phyloP scores from a whole-genome alignment of 169 alveolate genomes.

The Plasmodium relictum region DNA sequence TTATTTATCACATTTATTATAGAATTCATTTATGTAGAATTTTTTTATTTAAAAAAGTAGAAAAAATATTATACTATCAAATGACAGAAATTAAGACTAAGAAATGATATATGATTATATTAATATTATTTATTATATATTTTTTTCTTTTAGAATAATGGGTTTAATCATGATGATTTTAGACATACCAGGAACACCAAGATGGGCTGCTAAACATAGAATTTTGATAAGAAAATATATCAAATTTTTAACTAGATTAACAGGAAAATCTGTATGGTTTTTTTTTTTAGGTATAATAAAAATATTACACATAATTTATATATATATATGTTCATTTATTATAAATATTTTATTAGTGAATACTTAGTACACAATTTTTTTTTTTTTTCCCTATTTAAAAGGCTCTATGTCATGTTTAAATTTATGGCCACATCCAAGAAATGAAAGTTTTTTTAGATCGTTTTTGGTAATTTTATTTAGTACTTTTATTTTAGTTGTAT shows the following conservation, averaged over 20 bases:
- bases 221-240: slow-evolving; percentile 87
- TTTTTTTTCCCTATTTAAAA: slow-evolving; percentile 10
- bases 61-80: not conserved
- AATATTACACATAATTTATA: not conserved
- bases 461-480: slow-evolving; percentile 81
- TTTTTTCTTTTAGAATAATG: slow-evolving; percentile 80
- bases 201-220: slow-evolving; percentile 93
- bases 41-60: not conserved
- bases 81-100: too few relatives aligned
- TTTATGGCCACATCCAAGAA: slow-evolving; percentile 75
- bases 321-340: not conserved
- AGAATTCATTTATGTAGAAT: not conserved
- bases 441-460: slow-evolving; percentile 75
- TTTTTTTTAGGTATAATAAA: slow-evolving; percentile 82
- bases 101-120: not conserved
- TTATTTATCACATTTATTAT: not conserved
- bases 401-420: slow-evolving; percentile 71
- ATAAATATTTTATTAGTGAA: not conserved
- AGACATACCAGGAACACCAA: slow-evolving; percentile 94
- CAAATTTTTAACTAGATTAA: slow-evolving; percentile 89
- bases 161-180: slow-evolving; percentile 90
- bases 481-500: slow-evolving; percentile 86
- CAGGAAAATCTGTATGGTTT: slow-evolving; percentile 91
- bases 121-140: slow-evolving; percentile 22
- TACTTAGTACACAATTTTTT: too few relatives aligned